Evolutionary conservation across 164 flowering plant genomes (phyloP).

Genomic region (Nelumbo lutea): DNA sequence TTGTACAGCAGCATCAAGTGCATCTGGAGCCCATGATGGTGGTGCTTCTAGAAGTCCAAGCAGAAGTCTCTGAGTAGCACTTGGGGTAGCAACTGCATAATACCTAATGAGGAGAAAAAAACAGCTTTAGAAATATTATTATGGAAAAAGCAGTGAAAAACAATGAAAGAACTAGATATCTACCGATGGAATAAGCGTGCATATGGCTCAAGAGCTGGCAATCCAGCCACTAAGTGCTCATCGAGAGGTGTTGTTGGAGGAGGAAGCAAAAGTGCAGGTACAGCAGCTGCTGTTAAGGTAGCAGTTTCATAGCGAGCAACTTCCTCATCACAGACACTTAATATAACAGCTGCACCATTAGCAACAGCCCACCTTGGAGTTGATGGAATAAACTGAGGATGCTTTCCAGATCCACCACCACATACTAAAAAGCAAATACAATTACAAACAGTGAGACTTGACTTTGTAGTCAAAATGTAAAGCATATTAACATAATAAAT

Average conservation of each 20-base stretch:
- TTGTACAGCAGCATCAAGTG: conserved; percentile 98
- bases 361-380: conserved; percentile 99
- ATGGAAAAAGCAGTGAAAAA: neutral
- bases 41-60: conserved; percentile 98
- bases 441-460: neutral
- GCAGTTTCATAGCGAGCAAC: conserved; percentile 93
- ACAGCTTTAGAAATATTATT: neutral
- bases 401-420: conserved; percentile 94
- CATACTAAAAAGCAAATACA: conserved; percentile 32
- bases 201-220: conserved; percentile 97
- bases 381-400: conserved; percentile 95
- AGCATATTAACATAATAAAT: neutral
- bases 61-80: conserved; percentile 96
- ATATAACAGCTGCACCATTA: conserved; percentile 96
- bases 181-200: conserved; percentile 94
- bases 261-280: conserved; percentile 95
- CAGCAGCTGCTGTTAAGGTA: conserved; percentile 88
- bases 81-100: conserved; percentile 93
- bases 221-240: conserved; percentile 96
- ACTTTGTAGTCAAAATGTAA: neutral
- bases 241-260: conserved; percentile 92
- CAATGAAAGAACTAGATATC: conserved; percentile 6
- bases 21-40: conserved; percentile 99
- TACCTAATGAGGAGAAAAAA: conserved; percentile 40
- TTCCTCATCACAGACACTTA: conserved; percentile 96